Base-by-base conservation (phyloP, 2,329 filamentous ascomycete genomes). In the Cladosporium sp. region DNA sequence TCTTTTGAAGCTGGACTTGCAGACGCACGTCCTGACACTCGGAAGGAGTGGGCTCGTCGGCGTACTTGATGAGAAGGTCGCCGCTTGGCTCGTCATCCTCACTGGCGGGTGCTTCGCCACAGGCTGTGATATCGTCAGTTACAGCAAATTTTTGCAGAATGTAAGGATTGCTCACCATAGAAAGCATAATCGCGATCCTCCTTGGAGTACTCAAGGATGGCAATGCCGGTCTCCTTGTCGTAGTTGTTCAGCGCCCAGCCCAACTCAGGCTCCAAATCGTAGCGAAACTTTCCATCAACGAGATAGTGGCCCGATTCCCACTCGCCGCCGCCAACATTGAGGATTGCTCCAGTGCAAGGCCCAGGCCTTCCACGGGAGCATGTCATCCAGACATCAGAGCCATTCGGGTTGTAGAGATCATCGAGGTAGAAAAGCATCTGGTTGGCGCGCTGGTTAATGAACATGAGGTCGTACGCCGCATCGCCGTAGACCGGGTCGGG, bases 51-150 rank as follows among this genome's bases (percentile, higher is more conserved):
- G 29, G 18, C 30, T 36, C 29, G 22, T 18, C 20, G 29, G 41
- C 41, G 19, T 43, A 43, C 41, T 43, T 43, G 41, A 43, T 43
- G 3, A 35, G 15, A 11, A 43, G 27, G 30, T 43, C 41, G 33
- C 41, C 41, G 13, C 22, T 43, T 1, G 41, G 41, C 41, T 36
- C 41, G 9, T 43, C 41, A 5, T 35, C 27, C 7, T 6, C 41
- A 2, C 16, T 25, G 30, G 19, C 13, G 3, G 41, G 41, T 7
- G 22, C 22, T 5, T 43, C 41, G 30, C 41, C 41, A 13, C 41
- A 43, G n/a, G 41, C 41, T 43, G 18, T 18, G 19, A 6, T 16
- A 25, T 16, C 6, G 30, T 43, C n/a, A 43, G 27, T 25, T 9
- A 20, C n/a, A n/a, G n/a, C n/a, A 7, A 7, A n/a, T 13, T 15